Base-by-base conservation (phyloP, 1,139 yeast species). In the Hansenula anomala region DNA sequence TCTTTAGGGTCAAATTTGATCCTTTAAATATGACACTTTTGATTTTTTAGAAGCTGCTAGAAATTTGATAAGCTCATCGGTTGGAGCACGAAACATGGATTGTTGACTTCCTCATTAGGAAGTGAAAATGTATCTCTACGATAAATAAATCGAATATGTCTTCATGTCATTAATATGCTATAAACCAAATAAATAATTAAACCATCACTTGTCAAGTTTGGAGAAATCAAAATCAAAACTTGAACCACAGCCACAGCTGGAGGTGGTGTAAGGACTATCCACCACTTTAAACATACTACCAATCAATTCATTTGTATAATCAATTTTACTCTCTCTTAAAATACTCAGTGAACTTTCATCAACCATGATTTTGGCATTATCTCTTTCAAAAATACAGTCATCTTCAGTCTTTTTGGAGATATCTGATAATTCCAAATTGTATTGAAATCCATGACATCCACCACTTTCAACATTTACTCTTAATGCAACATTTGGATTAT, bases 361-460 rank as follows among this genome's bases (percentile, higher is more conserved):
- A 30, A 92, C 73, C 2, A 85, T 72, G 6, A 94, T 78, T 41
- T 72, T 70, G 4, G 92, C 94, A 4, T 77, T 84, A 36, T 71
- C 74, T 45, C 90, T 70, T 47, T 74, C 80, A 55, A 88, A 88
- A 4, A 87, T 72, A 13, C 66, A 62, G 4, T 68, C 66, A 14
- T 67, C 74, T 6, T 69, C 75, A 1, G 59, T 56, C 8, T 52
- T 55, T 15, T 47, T 73, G 4, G 28, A 39, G 5, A 68, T 54
- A 34, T 72, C 69, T 10, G 63, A 56, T 32, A 72, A 60, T 43
- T 78, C 73, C 53, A 92, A 67, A 47, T 83, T 76, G 56, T 92
- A 92, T 60, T 92, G 98, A 62, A 88, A 94, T 23, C 99, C 98
- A 60, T 92, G 99, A 60, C 98, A 94, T 4, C 99, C 99, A 7